These are phyloP conservation scores for Taxawa tesnikishii DNA, from an alignment of 2,329 filamentous ascomycete species.

Conservation along the genomic window DNA sequence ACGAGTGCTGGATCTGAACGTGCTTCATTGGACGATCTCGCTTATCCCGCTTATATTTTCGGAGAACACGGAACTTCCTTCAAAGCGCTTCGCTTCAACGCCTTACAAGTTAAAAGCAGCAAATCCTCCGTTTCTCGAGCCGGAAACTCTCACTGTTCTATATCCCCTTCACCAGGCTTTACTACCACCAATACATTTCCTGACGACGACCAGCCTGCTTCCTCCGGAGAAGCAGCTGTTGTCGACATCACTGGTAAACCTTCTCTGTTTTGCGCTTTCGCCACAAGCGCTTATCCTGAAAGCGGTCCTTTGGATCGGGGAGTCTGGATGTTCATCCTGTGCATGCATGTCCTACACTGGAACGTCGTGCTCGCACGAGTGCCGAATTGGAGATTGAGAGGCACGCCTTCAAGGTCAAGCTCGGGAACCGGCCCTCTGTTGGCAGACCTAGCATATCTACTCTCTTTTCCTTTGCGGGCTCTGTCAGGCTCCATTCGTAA, in stretches of 20 bases:
- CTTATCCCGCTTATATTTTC: conserved; percentile 53
- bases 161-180: conserved; percentile 78
- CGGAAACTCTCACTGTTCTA: conserved; percentile 51
- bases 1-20: conserved; percentile 45
- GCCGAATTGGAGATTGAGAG: conserved; percentile 61
- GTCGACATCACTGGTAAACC: conserved; percentile 68
- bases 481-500: neutral
- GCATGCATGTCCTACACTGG: conserved; percentile 65
- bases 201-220: conserved; percentile 81
- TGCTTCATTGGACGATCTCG: conserved; percentile 69
- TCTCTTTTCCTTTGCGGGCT: neutral
- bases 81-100: conserved; percentile 18
- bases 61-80: conserved; percentile 28
- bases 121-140: conserved; percentile 22
- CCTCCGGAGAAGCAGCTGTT: conserved; percentile 79
- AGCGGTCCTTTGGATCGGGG: conserved; percentile 43
- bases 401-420: conserved; percentile 1
- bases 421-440: conserved; percentile 15
- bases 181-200: conserved; percentile 58
- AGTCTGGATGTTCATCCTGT: conserved; percentile 62
- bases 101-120: conserved; percentile 20
- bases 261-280: conserved; percentile 64
- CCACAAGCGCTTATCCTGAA: conserved; percentile 32
- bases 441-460: neutral
- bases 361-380: conserved; percentile 77